Percentiles rank a stretch among this genome's conserved stretches.
Conservation (phyloP, 2,329 filamentous ascomycete genomes). For the Talaromyces sp. region DNA sequence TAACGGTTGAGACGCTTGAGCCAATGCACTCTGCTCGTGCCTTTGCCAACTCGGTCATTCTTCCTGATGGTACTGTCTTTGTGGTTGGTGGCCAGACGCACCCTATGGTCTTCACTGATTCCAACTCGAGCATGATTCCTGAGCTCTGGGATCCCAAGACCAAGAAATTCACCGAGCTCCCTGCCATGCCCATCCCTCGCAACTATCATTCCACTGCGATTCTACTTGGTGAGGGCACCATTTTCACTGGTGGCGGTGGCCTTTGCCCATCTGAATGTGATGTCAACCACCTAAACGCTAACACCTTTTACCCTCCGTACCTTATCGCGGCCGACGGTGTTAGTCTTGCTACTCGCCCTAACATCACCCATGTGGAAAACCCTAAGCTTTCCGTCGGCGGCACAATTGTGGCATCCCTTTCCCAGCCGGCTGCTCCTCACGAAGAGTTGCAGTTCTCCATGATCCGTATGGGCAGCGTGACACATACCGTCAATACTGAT, state of each 20-base stretch:
- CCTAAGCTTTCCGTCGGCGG: conserved; percentile 27
- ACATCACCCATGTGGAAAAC: conserved; percentile 33
- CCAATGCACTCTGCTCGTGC: conserved; percentile 34
- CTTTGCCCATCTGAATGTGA: conserved; percentile 44
- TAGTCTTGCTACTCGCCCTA: conserved; percentile 36
- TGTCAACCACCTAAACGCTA: conserved; percentile 48
- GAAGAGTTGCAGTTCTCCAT: conserved; percentile 31
- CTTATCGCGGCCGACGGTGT: conserved; percentile 45
- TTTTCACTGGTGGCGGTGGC: conserved; percentile 50
- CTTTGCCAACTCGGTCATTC: conserved; percentile 41
- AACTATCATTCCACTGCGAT: conserved; percentile 48
- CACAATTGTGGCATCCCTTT: conserved; percentile 28
- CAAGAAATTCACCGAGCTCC: conserved; percentile 35
- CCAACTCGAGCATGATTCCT: conserved; percentile 35
- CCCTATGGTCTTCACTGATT: conserved; percentile 41
- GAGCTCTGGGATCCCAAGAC: conserved; percentile 44
- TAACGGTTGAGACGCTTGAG: conserved; percentile 27
- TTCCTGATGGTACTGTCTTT: conserved; percentile 45
- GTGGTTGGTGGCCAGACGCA: conserved; percentile 43
- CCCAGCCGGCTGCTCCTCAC: conserved; percentile 20
- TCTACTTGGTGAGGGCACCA: conserved; percentile 46
- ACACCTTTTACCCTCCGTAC: conserved; percentile 54
- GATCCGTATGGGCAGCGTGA: conserved; percentile 47
- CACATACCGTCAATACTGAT: conserved; percentile 55
- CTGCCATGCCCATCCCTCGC: conserved; percentile 37